Evolutionary conservation across 2,329 filamentous ascomycete genomes (phyloP).

Genomic region (Beauveria brongniartii): DNA sequence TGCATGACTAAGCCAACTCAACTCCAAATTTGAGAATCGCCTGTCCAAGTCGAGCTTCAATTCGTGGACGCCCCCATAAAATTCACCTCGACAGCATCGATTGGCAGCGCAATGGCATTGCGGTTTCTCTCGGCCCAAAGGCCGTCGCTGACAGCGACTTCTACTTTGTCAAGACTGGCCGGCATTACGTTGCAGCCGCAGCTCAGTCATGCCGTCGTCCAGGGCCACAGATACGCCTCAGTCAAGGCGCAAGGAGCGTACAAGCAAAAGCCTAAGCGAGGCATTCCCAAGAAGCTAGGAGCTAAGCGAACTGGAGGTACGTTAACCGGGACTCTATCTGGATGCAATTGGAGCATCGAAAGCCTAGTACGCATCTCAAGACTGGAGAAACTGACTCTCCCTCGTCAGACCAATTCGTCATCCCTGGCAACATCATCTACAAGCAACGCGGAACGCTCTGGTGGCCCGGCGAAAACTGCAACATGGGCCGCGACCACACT

Average conservation of each 20-base stretch:
- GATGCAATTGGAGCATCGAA: not conserved
- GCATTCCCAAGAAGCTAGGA: constrained; percentile 73
- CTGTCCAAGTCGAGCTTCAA: constrained; percentile 15
- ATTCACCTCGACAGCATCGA: constrained; percentile 22
- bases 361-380: too few species aligned
- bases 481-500: constrained; percentile 92
- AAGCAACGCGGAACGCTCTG: constrained; percentile 90
- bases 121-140: constrained; percentile 39
- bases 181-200: constrained; percentile 20
- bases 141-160: constrained; percentile 34
- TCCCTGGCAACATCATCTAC: constrained; percentile 96
- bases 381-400: not conserved
- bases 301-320: constrained; percentile 86
- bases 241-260: constrained; percentile 60
- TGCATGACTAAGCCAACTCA: constrained; percentile 11
- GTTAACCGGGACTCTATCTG: constrained; percentile 21
- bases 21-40: constrained; percentile 10
- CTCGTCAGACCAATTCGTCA: constrained; percentile 75
- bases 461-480: constrained; percentile 92
- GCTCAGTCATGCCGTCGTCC: constrained; percentile 33
- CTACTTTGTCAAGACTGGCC: constrained; percentile 19
- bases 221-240: constrained; percentile 46
- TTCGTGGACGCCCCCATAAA: constrained; percentile 23
- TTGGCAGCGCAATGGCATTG: constrained; percentile 26
- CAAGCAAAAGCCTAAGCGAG: constrained; percentile 54